These are phyloP conservation scores for Mycena leptocephala DNA, from an alignment of 768 basidiomycete genomes.

Conservation along the genomic window DNA sequence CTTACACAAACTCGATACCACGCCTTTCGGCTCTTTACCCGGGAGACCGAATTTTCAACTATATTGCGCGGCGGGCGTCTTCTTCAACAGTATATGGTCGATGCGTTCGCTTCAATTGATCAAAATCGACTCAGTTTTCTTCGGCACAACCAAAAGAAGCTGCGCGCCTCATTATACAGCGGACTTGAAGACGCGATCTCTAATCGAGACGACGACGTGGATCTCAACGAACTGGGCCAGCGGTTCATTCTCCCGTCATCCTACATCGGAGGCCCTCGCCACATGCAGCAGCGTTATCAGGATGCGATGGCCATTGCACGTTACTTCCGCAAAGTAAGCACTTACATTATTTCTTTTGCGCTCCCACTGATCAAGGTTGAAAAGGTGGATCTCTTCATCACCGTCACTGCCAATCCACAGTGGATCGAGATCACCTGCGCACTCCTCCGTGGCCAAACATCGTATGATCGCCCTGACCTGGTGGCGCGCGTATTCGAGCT, in stretches of 20 bases:
- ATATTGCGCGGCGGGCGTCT: constrained; percentile 54
- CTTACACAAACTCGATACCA: constrained; percentile 9
- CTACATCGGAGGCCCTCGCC: constrained; percentile 38
- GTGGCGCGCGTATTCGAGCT: background rate
- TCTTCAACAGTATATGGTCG: constrained; percentile 57
- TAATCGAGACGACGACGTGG: constrained; percentile 27
- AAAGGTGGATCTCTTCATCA: background rate
- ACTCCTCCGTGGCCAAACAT: too few relatives aligned
- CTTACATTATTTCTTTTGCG: too few relatives aligned
- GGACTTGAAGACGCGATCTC: constrained; percentile 46
- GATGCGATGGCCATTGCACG: constrained; percentile 60
- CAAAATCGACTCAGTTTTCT: constrained; percentile 48
- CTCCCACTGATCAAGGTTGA: background rate
- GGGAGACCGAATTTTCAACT: constrained; percentile 39
- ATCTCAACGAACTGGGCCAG: constrained; percentile 43
- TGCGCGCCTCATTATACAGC: constrained; percentile 51
- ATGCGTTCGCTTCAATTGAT: constrained; percentile 55
- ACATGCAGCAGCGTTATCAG: constrained; percentile 55
- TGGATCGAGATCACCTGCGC: background rate
- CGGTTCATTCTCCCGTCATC: constrained; percentile 43
- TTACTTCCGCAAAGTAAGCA: background rate
- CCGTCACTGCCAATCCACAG: background rate
- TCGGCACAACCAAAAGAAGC: constrained; percentile 44
- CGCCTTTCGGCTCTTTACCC: background rate
- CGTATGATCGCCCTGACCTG: background rate